Evolutionary conservation across 1,284 basidiomycete genomes (phyloP).

Genomic region (Melampsora medusae): DNA sequence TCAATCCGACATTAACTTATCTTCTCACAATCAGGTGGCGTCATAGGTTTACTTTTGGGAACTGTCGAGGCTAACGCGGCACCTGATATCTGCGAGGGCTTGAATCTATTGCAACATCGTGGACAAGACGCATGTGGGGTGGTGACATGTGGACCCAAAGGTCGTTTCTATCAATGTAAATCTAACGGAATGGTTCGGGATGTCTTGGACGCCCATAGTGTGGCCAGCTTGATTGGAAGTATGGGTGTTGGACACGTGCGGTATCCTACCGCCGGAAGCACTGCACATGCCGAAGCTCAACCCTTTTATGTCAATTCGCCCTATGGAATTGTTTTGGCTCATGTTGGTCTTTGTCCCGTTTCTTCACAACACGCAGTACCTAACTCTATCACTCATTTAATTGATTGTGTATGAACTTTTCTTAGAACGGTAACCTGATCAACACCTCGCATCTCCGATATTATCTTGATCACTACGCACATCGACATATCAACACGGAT

Average conservation of each 20-base stretch:
- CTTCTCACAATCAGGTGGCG: slow-evolving; percentile 47
- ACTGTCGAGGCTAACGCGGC: slow-evolving; percentile 47
- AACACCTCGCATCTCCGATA: slow-evolving; percentile 81
- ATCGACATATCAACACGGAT: slow-evolving; percentile 98
- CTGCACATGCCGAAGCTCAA: slow-evolving; percentile 95
- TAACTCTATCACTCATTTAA: background rate
- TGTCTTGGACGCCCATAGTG: slow-evolving; percentile 80
- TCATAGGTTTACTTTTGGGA: slow-evolving; percentile 49
- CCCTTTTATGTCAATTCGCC: slow-evolving; percentile 99
- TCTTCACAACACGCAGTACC: background rate
- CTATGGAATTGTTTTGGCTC: slow-evolving; percentile 95
- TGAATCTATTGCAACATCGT: slow-evolving; percentile 85
- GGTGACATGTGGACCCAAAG: slow-evolving; percentile 91
- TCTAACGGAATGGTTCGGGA: slow-evolving; percentile 99
- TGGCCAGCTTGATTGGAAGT: slow-evolving; percentile 76
- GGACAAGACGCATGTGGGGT: slow-evolving; percentile 98
- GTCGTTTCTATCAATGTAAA: slow-evolving; percentile 96
- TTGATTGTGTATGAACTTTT: background rate
- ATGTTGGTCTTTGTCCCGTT: slow-evolving; percentile 64
- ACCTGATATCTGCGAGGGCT: slow-evolving; percentile 66
- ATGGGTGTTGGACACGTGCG: slow-evolving; percentile 99
- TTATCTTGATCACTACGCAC: slow-evolving; percentile 93
- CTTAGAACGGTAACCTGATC: slow-evolving; percentile 95
- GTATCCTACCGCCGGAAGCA: slow-evolving; percentile 96
- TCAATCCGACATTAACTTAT: too few relatives aligned